Evolutionary conservation across 306 rosid genomes (phyloP), one percentile per base, ranked within the genome.

Genomic region (Trifolium repens): DNA sequence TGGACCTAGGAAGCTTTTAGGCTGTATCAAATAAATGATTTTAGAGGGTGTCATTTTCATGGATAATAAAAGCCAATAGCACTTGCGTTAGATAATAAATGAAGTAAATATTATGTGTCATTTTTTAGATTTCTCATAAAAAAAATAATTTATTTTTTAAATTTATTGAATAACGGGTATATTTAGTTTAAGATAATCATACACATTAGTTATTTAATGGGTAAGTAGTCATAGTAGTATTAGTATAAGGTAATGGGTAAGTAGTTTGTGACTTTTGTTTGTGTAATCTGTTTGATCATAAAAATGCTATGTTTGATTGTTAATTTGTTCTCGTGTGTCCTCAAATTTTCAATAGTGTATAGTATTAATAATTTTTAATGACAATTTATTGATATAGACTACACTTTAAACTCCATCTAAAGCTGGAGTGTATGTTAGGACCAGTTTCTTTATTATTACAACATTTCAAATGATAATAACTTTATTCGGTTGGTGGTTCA

Each of bases 11-110:
- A 78, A 55, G 64, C 47, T 59, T 71, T 58, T 64, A 70, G 81
- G 81, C n/a, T 71, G 75, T 26, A 63, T 54, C 16, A 58, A 60
- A 14, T 75, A 68, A 78, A 74, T 78, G 50, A 72, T 37, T 71
- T 32, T 75, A 34, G 19, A 34, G 52, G 50, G 15, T 74, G 71
- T 76, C 82, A 74, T 78, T 81, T 81, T 84, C 78, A 9, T 73
- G 78, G 68, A n/a, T 40, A 37, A 57, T 16, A 7, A 63, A 67
- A 50, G 76, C 64, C 61, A 10, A 50, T 30, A 44, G 32, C 63
- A 64, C 16, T 37, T 57, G 37, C 7, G 6, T 61, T 30, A 16
- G 12, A 19, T 39, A 13, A 42, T 34, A 37, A 67, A 57, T 27
- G 43, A 46, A 65, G 13, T 55, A 44, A 55, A 55, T n/a, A 39